Evolutionary conservation across 1,284 basidiomycete genomes (phyloP).

Genomic region (Hypsizygus ulmarius): DNA sequence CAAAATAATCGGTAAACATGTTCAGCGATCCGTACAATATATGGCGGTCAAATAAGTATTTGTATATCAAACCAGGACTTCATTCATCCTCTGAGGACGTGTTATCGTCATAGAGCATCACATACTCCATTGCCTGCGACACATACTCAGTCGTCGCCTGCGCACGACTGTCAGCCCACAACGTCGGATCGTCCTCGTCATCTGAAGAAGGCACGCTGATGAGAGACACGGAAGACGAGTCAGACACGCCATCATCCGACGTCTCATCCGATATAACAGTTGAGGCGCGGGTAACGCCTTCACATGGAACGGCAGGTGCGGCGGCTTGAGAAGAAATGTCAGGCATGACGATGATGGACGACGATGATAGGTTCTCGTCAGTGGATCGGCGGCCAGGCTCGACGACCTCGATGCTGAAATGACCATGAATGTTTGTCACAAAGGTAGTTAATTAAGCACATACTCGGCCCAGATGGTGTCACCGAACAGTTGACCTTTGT

Average conservation of each 20-base stretch:
- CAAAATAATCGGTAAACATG: too few species aligned
- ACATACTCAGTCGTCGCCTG: conserved; percentile 32
- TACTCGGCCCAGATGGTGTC: conserved; percentile 76
- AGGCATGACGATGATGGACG: conserved; percentile 74
- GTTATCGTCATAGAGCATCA: conserved; percentile 65
- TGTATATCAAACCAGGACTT: conserved; percentile 2
- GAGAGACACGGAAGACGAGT: conserved; percentile 58
- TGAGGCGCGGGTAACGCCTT: conserved; percentile 3
- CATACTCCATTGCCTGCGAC: conserved; percentile 51
- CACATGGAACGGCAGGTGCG: conserved; percentile 13
- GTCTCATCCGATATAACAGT: conserved; percentile 41
- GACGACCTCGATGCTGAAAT: conserved; percentile 57
- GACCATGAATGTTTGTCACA: background rate
- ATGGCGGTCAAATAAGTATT: background rate
- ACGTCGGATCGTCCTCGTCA: conserved; percentile 39
- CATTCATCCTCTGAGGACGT: conserved; percentile 46
- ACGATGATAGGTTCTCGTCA: conserved; percentile 58
- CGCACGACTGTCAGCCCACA: conserved; percentile 60
- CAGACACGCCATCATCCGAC: conserved; percentile 49
- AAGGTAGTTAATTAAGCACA: conserved; percentile 10
- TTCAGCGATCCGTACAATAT: too few species aligned
- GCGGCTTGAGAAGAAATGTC: conserved; percentile 26
- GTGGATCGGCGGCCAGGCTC: conserved; percentile 45
- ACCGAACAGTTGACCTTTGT: conserved; percentile 61
- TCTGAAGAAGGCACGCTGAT: conserved; percentile 57